Conservation (phyloP, 1,284 basidiomycete species). For the Fistulinella staudtii region DNA sequence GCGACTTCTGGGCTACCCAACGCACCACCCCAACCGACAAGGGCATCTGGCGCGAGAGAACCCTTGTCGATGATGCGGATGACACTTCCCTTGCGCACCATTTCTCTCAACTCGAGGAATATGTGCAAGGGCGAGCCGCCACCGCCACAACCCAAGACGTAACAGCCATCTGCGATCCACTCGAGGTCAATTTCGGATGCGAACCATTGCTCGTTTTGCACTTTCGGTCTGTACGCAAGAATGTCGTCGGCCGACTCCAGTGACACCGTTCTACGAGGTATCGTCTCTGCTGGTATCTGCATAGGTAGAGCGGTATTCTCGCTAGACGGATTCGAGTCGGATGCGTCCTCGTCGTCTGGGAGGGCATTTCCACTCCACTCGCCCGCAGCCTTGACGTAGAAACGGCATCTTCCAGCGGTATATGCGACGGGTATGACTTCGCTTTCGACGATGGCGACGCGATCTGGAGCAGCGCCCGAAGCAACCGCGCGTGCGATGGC, state of each 20-base stretch:
- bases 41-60: slow-evolving; percentile 24
- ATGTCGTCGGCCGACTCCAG: slow-evolving; percentile 21
- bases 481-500: slow-evolving; percentile 43
- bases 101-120: slow-evolving; percentile 45
- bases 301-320: slow-evolving; percentile 13
- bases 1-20: slow-evolving; percentile 38
- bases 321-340: not conserved
- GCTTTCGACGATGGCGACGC: slow-evolving; percentile 36
- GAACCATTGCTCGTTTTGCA: slow-evolving; percentile 36
- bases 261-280: not conserved
- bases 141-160: slow-evolving; percentile 51
- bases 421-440: slow-evolving; percentile 37
- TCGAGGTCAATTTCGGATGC: slow-evolving; percentile 41
- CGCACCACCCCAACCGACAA: slow-evolving; percentile 36
- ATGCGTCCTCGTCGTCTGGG: slow-evolving; percentile 19
- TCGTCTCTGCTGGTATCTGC: not conserved
- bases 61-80: slow-evolving; percentile 39
- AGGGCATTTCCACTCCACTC: slow-evolving; percentile 36
- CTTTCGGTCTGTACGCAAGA: slow-evolving; percentile 33
- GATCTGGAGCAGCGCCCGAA: slow-evolving; percentile 35
- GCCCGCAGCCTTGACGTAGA: slow-evolving; percentile 53
- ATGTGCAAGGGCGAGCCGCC: slow-evolving; percentile 49
- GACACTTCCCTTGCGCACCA: slow-evolving; percentile 42
- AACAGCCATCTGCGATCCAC: slow-evolving; percentile 54
- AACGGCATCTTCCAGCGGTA: slow-evolving; percentile 35